Evolutionary conservation across 2,329 filamentous ascomycete genomes (phyloP).

Genomic region (Albophoma yamanashiensis): DNA sequence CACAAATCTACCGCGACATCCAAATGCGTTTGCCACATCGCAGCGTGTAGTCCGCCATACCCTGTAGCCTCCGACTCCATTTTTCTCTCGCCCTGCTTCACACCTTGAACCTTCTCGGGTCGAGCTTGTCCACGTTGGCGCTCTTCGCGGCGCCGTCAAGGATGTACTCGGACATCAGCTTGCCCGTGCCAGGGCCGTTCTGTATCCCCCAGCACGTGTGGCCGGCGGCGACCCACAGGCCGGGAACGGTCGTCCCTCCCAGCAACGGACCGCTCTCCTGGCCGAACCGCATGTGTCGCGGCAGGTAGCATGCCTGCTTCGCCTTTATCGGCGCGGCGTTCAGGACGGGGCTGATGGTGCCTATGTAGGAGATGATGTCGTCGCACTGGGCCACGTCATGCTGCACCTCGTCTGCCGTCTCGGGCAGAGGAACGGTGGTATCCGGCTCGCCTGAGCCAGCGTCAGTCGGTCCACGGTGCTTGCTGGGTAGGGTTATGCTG

Average conservation of each 20-base stretch:
- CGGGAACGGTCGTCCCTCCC: constrained; percentile 61
- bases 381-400: constrained; percentile 70
- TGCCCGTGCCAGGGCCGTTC: constrained; percentile 82
- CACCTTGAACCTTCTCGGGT: constrained; percentile 54
- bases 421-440: constrained; percentile 59
- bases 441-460: constrained; percentile 59
- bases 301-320: constrained; percentile 88
- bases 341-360: constrained; percentile 54
- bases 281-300: constrained; percentile 57
- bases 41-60: not conserved
- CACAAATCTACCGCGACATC: no score
- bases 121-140: constrained; percentile 53
- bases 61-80: not conserved
- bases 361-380: constrained; percentile 73
- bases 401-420: constrained; percentile 63
- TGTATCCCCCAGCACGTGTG: constrained; percentile 99
- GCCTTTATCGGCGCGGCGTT: constrained; percentile 57
- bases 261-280: constrained; percentile 60
- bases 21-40: no score
- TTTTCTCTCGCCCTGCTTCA: constrained; percentile 12
- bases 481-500: not conserved
- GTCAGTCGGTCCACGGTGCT: not conserved
- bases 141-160: constrained; percentile 62
- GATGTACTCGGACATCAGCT: constrained; percentile 68
- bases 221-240: constrained; percentile 72